A percentile compares a stretch with the other conserved stretches of the same genome.
Conservation (phyloP, 2,329 filamentous ascomycete species). For the Stachybotrys chlorohalonatus region DNA sequence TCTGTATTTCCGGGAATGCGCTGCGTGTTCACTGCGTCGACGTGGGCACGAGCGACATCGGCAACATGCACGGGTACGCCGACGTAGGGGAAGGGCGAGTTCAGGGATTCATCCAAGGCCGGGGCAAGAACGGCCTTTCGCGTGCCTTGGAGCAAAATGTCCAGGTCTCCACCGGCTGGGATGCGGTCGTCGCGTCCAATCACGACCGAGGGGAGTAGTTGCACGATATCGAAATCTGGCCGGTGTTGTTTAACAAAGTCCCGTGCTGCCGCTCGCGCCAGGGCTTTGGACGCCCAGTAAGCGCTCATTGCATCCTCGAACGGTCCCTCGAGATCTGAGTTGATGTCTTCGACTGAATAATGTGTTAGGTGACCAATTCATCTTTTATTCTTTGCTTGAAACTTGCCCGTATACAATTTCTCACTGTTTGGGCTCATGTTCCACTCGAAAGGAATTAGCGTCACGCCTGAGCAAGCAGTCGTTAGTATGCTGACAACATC, state of each 20-base stretch:
- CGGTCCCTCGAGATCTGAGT: neutral
- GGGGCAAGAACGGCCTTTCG: conserved; percentile 3
- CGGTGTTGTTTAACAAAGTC: conserved; percentile 1
- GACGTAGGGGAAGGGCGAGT: conserved; percentile 6
- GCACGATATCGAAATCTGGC: conserved; percentile 6
- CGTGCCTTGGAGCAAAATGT: conserved; percentile 2
- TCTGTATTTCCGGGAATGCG: conserved; percentile 6
- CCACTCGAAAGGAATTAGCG: conserved; percentile 6
- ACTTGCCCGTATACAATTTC: conserved; percentile 5
- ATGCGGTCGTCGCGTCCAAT: conserved; percentile 6
- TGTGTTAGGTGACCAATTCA: neutral
- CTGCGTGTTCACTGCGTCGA: conserved; percentile 5
- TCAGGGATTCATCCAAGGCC: conserved; percentile 2
- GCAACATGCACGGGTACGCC: conserved; percentile 7
- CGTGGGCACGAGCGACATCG: conserved; percentile 7
- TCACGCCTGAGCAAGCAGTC: conserved; percentile 2
- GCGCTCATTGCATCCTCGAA: conserved; percentile 5
- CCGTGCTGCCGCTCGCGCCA: conserved; percentile 1
- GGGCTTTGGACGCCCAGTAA: conserved; percentile 8
- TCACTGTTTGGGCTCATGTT: conserved; percentile 5
- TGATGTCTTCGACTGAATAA: conserved; percentile 2
- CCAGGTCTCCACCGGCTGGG: neutral
- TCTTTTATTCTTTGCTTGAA: neutral
- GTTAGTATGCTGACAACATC: neutral
- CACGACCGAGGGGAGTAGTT: conserved; percentile 7